A percentile compares a stretch with the other conserved stretches of the same genome.
Evolutionary conservation across 2,329 filamentous ascomycete species (phyloP).

Genomic region (Pseudocercospora vitis): DNA sequence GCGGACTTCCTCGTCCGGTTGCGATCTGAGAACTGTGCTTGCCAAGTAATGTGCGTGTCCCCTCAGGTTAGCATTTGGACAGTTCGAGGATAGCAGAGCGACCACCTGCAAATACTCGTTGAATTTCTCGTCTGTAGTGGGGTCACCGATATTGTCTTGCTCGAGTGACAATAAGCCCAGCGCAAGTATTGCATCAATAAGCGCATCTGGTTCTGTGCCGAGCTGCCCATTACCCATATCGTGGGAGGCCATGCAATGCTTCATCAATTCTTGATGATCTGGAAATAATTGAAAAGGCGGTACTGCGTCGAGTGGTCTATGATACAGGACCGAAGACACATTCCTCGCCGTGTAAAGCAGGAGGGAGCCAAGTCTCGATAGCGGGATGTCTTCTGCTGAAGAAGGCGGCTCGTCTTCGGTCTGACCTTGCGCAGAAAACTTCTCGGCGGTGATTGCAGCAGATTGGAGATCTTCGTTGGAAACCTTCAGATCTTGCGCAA

Average conservation of each 20-base stretch:
- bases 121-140: slow-evolving; percentile 53
- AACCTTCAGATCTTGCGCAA: slow-evolving; percentile 60
- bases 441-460: slow-evolving; percentile 43
- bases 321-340: slow-evolving; percentile 52
- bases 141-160: slow-evolving; percentile 46
- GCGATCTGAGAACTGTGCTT: slow-evolving; percentile 52
- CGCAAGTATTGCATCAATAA: slow-evolving; percentile 56
- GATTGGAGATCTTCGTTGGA: slow-evolving; percentile 50
- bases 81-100: slow-evolving; percentile 51
- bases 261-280: slow-evolving; percentile 52
- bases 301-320: slow-evolving; percentile 35
- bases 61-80: slow-evolving; percentile 48
- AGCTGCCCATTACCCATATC: slow-evolving; percentile 40
- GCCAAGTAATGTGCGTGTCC: slow-evolving; percentile 53
- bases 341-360: slow-evolving; percentile 56
- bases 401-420: slow-evolving; percentile 58
- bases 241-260: slow-evolving; percentile 50
- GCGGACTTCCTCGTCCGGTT: slow-evolving; percentile 53
- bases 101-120: slow-evolving; percentile 53
- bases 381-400: slow-evolving; percentile 54
- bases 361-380: slow-evolving; percentile 57
- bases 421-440: slow-evolving; percentile 40
- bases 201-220: slow-evolving; percentile 50
- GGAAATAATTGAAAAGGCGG: slow-evolving; percentile 53
- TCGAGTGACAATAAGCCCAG: slow-evolving; percentile 54